These are phyloP conservation scores for Adansonia rubrostipa DNA, from an alignment of 441 rosid genomes.

Conservation along the genomic window DNA sequence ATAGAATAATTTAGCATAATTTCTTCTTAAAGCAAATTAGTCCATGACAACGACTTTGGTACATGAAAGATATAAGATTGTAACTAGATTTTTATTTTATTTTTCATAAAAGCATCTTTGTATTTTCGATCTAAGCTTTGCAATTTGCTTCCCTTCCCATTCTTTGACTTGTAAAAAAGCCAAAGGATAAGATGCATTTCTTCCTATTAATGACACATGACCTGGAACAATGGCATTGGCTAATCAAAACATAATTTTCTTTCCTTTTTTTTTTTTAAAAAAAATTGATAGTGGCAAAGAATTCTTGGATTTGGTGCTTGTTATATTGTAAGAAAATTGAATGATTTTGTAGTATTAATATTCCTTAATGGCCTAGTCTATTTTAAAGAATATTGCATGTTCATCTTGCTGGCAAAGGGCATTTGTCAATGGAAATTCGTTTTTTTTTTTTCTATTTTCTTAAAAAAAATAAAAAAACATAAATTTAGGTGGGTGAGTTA, in stretches of 20 bases:
- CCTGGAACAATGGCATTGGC: not conserved
- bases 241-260: not conserved
- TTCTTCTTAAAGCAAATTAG: too few species aligned
- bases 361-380: not conserved
- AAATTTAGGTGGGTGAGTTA: too few species aligned
- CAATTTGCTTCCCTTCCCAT: not conserved
- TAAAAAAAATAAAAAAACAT: not conserved
- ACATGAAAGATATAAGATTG: not conserved
- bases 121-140: not conserved
- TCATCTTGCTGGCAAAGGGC: not conserved
- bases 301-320: conserved; percentile 11
- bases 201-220: conserved; percentile 26
- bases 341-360: not conserved
- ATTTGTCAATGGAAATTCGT: too few species aligned
- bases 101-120: not conserved
- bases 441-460: not conserved
- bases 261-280: not conserved
- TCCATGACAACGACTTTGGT: not conserved
- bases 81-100: not conserved
- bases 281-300: not conserved
- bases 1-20: too few species aligned
- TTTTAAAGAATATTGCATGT: not conserved
- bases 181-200: conserved; percentile 27
- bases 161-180: not conserved
- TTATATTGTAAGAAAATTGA: not conserved